Evolutionary conservation across 192 early-diverging fungal species (phyloP), one percentile per base, ranked within the genome.

Genomic region (Oehlia diaphana): DNA sequence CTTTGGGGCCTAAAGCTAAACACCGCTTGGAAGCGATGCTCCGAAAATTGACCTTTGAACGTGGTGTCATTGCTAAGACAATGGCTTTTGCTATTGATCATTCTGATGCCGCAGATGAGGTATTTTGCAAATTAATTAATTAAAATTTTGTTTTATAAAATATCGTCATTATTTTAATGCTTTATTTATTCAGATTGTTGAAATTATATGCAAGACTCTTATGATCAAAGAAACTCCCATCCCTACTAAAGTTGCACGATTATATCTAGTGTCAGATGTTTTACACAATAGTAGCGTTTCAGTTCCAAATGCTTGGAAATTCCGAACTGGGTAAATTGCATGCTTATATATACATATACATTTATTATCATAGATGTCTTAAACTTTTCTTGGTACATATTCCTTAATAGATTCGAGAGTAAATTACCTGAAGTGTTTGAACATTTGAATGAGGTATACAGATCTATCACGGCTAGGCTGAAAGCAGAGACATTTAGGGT

Each of bases 261-360:
- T 98, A n/a, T 91, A 92, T 77, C 83, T 97, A 16, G 88, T 97
- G n/a, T 94, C 92, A 0, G 96, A 98, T 74, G 91, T 98, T 31
- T 87, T 98, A n/a, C 93, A 95, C 81, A 98, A 97, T 82, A 91
- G 93, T 77, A 87, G 91, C 66, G 89, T 92, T 19, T 88, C 89
- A 2, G 86, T 96, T 3, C 90, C 93, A n/a, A 94, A 93, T 79
- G 96, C 92, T 9, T 98, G 97, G 96, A 90, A 93, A 84, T 93
- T 92, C 76, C 85, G 97, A 49, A 87, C 86, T 21, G 86, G 82
- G 77, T 91, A 82, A 80, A 82, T 76, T 5, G 21, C 3, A 69
- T 81, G 7, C 44, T 44, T 44, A 44, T 33, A 16, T 31, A 26
- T 64, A 23, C 63, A 0, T 70, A 23, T 71, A 47, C 49, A 71